A percentile compares a stretch with the other conserved stretches of the same genome.
Evolutionary conservation across 495 filamentous ascomycete genomes (phyloP).

Genomic region (Aspergillus funiculosus): DNA sequence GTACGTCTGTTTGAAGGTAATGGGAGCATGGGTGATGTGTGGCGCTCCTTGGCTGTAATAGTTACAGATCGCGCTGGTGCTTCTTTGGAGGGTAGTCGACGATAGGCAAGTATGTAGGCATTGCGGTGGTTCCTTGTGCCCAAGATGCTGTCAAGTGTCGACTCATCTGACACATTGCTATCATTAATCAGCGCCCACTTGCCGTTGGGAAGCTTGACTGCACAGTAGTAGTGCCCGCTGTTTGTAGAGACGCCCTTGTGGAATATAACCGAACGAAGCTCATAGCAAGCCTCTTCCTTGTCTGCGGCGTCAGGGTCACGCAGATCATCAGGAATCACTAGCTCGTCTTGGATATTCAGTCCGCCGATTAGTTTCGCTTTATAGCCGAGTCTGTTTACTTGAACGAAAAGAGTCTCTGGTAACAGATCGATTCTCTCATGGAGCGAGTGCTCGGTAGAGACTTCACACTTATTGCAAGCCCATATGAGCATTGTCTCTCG

Average conservation of each 20-base stretch:
- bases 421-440: neutral
- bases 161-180: neutral
- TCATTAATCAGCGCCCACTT: constrained; percentile 30
- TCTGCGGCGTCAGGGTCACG: neutral
- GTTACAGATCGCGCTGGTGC: neutral
- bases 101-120: constrained; percentile 24
- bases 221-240: constrained; percentile 29
- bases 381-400: constrained; percentile 4
- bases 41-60: neutral
- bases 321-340: constrained; percentile 7
- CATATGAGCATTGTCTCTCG: neutral
- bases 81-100: constrained; percentile 13
- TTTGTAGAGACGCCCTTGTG: constrained; percentile 16
- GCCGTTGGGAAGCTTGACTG: constrained; percentile 19
- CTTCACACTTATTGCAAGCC: constrained; percentile 2
- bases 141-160: neutral
- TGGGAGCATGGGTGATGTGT: too few species aligned
- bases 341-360: neutral
- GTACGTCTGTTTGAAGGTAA: too few species aligned
- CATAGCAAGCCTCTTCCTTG: constrained; percentile 18
- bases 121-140: neutral
- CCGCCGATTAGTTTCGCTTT: neutral
- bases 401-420: constrained; percentile 18
- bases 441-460: neutral
- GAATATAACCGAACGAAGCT: constrained; percentile 25